A percentile compares a stretch with the other conserved stretches of the same genome.
Evolutionary conservation across 352 stramenopile genomes (phyloP).

Genomic region (Phytophthora pluvialis): DNA sequence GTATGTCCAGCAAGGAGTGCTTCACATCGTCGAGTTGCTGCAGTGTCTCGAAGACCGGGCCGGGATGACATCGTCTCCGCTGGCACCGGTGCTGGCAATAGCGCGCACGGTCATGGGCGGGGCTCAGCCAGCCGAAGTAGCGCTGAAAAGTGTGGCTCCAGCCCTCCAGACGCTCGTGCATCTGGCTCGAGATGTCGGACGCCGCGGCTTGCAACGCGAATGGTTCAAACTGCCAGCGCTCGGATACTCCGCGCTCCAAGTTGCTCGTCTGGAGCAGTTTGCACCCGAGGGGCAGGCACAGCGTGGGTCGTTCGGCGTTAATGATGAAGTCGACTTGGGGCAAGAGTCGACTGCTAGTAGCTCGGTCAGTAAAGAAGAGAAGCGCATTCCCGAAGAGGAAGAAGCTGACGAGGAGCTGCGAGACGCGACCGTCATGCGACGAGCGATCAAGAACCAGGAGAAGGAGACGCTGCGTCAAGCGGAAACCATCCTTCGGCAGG

Average conservation of each 20-base stretch:
- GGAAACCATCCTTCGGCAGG: conserved; percentile 45
- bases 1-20: conserved; percentile 62
- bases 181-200: conserved; percentile 21
- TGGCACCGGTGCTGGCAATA: conserved; percentile 1
- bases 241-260: conserved; percentile 30
- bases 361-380: background rate
- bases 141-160: conserved; percentile 30
- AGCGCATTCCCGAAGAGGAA: conserved; percentile 21
- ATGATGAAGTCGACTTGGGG: conserved; percentile 1
- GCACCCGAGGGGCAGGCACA: conserved; percentile 33
- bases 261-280: conserved; percentile 44
- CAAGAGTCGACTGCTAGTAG: background rate
- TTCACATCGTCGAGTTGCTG: conserved; percentile 62
- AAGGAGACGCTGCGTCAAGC: conserved; percentile 57
- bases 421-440: conserved; percentile 26
- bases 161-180: conserved; percentile 26
- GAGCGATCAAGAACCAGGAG: conserved; percentile 52
- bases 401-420: conserved; percentile 28
- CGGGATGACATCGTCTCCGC: conserved; percentile 16
- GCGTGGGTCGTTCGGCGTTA: conserved; percentile 1
- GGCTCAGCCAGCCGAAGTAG: conserved; percentile 26
- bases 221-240: conserved; percentile 30
- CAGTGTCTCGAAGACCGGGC: conserved; percentile 54
- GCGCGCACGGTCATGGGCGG: conserved; percentile 29
- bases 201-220: conserved; percentile 30